Percentiles rank a stretch among this genome's conserved stretches.
Conservation (phyloP, 257 asterid genomes). For the Ehretia macrophylla region DNA sequence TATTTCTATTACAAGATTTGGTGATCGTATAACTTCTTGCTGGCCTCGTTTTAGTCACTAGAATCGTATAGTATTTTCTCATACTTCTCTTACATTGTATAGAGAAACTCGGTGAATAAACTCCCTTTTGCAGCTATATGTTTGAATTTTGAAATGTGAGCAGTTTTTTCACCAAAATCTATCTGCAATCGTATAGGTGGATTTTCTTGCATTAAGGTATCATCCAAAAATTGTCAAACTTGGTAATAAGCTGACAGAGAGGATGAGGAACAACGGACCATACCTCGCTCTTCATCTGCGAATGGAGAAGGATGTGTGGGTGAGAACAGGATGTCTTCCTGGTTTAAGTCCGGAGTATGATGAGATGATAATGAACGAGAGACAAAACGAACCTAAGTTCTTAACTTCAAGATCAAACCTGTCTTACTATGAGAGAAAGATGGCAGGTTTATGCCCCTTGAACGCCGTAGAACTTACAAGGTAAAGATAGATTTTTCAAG, state of each 20-base stretch:
- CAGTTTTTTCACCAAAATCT: too few species aligned
- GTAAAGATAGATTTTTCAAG: conserved; percentile 13
- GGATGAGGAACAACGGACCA: conserved; percentile 88
- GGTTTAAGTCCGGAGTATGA: conserved; percentile 60
- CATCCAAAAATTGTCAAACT: conserved; percentile 59
- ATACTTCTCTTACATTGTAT: too few species aligned
- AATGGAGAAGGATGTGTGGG: conserved; percentile 98
- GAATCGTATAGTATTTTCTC: too few species aligned
- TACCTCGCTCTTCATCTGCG: conserved; percentile 87
- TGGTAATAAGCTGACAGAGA: conserved; percentile 64
- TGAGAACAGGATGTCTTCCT: conserved; percentile 89
- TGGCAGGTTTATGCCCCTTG: conserved; percentile 86
- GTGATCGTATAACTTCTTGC: too few species aligned
- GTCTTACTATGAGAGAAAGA: conserved; percentile 76
- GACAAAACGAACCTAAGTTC: conserved; percentile 59
- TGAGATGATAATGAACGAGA: conserved; percentile 64
- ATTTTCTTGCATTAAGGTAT: conserved; percentile 76
- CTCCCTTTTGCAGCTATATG: too few species aligned
- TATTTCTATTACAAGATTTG: too few species aligned
- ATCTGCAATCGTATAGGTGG: too few species aligned
- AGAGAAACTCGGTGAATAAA: too few species aligned
- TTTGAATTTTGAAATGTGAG: too few species aligned
- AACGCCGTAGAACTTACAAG: conserved; percentile 76
- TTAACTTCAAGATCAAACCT: conserved; percentile 80
- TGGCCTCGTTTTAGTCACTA: too few species aligned